Base-by-base conservation (phyloP, 768 basidiomycete genomes). In the Albatrellus ellisii region DNA sequence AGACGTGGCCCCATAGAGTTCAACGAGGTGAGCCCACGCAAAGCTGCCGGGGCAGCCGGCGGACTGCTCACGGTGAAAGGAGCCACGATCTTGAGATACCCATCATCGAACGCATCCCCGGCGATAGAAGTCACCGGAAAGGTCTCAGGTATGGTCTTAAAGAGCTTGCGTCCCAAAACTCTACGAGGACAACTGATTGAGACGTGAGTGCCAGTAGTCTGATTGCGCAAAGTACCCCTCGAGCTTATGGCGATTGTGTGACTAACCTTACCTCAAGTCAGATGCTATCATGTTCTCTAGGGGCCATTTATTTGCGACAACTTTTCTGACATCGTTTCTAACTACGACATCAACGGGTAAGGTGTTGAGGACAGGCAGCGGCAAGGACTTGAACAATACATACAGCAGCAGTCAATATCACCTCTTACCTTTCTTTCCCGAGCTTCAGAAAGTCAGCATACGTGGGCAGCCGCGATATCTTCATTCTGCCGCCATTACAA, bases 131-230 rank as follows among this genome's bases (percentile, higher is more conserved):
- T 54, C 0, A 64, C 72, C 2, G 75, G 71, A 56, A 75, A 79
- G 0, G 67, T 63, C 29, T 67, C 58, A 0, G 69, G 66, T 0
- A 62, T 73, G 3, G 70, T 65, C 38, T 56, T 65, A 59, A 79
- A 83, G 12, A 82, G 62, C 34, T 70, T 61, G 69, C 60, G 3
- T 72, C 63, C 77, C 77, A 80, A 47, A 75, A 74, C 9, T 60
- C 77, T 79, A 41, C 12, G 24, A 12, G 28, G 18, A 28, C 6
- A 26, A 24, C 1, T 10, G 8, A n/a, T n/a, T n/a, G n/a, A n/a
- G n/a, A n/a, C n/a, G n/a, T n/a, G n/a, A n/a, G n/a, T n/a, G n/a
- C n/a, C n/a, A 31, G 12, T 14, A 6, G 35, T 18, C 6, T 17
- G 21, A 10, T 9, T 18, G 35, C 6, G 20, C 17, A 36, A n/a